phyloP scores from a whole-genome alignment of 73 alveolate genomes.

The Paramecium biaurelia region DNA sequence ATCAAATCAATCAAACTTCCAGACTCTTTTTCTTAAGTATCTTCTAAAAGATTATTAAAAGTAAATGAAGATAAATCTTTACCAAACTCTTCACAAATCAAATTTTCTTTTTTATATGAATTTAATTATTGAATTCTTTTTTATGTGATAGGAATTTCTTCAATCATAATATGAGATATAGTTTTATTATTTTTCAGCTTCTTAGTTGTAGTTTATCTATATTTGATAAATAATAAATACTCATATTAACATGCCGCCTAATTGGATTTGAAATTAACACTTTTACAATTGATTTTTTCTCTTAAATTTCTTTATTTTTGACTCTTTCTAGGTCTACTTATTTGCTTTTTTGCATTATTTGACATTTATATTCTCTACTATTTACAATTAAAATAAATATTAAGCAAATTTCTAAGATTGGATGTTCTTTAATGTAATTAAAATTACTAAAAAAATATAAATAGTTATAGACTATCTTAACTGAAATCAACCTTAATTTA shows the following conservation, averaged over 20 bases:
- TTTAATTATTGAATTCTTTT: background rate
- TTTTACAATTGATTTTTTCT: background rate
- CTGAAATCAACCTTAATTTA: background rate
- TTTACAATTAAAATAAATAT: background rate
- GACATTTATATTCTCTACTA: background rate
- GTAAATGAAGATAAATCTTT: background rate
- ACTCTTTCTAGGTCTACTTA: background rate
- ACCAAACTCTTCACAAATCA: background rate
- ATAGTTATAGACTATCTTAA: too few relatives aligned
- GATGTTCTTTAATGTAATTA: background rate
- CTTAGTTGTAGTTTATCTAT: background rate
- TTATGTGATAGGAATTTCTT: background rate
- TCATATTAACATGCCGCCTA: conserved; percentile 15
- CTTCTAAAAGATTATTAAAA: background rate
- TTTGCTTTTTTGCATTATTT: background rate
- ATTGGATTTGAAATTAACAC: conserved; percentile 1
- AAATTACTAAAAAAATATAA: background rate
- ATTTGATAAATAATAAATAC: background rate
- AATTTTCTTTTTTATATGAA: background rate
- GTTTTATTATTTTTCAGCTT: background rate
- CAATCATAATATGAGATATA: background rate
- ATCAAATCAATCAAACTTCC: background rate
- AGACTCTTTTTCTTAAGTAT: background rate
- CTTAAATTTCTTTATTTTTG: background rate
- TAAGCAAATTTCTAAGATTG: background rate